A percentile compares a stretch with the other conserved stretches of the same genome.
Evolutionary conservation across 2,329 filamentous ascomycete genomes (phyloP).

Genomic region (Cladophialophora yegresii): DNA sequence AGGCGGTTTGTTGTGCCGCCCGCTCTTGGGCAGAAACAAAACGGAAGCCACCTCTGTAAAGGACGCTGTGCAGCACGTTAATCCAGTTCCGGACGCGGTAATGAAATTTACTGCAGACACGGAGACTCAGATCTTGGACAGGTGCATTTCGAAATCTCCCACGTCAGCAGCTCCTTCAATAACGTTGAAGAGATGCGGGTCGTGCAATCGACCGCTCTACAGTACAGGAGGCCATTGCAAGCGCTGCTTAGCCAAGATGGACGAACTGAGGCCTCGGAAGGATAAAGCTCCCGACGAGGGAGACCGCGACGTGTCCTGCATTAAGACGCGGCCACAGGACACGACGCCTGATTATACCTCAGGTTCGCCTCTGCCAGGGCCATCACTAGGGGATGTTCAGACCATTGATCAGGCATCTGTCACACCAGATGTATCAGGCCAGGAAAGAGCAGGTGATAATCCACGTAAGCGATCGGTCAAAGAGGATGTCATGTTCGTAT

Average conservation of each 20-base stretch:
- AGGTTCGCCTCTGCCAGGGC: background rate
- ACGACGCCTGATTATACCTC: background rate
- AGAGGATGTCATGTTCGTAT: constrained; percentile 11
- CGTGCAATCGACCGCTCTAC: background rate
- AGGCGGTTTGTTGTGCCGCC: background rate
- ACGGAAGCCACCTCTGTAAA: background rate
- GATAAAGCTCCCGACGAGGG: background rate
- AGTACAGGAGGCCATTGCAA: background rate
- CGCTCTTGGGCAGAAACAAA: background rate
- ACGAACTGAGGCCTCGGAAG: too few relatives aligned
- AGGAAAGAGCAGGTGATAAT: constrained; percentile 1
- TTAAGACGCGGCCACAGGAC: background rate
- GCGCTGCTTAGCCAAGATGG: background rate
- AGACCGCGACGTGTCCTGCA: background rate
- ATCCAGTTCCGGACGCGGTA: background rate
- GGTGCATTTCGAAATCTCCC: background rate
- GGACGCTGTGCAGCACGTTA: background rate
- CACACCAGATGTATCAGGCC: background rate
- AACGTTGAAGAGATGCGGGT: background rate
- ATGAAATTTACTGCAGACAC: background rate
- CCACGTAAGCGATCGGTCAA: constrained; percentile 9
- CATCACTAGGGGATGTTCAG: background rate
- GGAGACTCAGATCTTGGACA: background rate
- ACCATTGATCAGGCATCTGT: background rate
- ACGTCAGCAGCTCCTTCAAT: background rate